Percentiles rank a stretch among this genome's conserved stretches.
phyloP scores from a whole-genome alignment of 2,329 filamentous ascomycete species.

The Colletotrichum orchidophilum region DNA sequence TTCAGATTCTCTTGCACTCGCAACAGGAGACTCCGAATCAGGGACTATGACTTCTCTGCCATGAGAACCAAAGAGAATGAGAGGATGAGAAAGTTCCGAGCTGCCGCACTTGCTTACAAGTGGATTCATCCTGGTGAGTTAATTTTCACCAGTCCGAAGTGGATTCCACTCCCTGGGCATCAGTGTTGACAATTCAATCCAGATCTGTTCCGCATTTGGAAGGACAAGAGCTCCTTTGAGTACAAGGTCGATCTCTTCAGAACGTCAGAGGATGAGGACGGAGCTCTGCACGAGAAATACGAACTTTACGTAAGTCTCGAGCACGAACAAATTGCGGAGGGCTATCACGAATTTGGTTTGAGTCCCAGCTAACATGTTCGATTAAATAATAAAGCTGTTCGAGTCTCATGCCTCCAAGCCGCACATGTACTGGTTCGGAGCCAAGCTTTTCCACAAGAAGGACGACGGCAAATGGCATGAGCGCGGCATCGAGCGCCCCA shows the following conservation, averaged over 20 bases:
- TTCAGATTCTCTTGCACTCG: slow-evolving; percentile 56
- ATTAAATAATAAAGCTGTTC: slow-evolving; percentile 64
- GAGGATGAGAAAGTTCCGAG: slow-evolving; percentile 42
- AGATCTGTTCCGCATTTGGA: slow-evolving; percentile 73
- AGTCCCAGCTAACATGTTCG: background rate
- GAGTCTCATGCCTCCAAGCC: slow-evolving; percentile 69
- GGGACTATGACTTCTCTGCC: slow-evolving; percentile 51
- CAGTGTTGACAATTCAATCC: background rate
- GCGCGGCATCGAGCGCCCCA: slow-evolving; percentile 45
- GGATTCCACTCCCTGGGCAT: background rate
- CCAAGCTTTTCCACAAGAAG: slow-evolving; percentile 57
- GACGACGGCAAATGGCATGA: slow-evolving; percentile 34
- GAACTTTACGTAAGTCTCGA: slow-evolving; percentile 62
- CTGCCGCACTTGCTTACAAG: slow-evolving; percentile 51
- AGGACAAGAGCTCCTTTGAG: slow-evolving; percentile 67
- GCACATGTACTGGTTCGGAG: slow-evolving; percentile 68
- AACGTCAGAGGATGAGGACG: slow-evolving; percentile 18
- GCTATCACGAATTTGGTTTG: background rate
- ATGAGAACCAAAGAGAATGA: slow-evolving; percentile 41
- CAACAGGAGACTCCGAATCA: slow-evolving; percentile 41
- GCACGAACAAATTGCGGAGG: background rate
- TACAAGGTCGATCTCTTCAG: slow-evolving; percentile 67
- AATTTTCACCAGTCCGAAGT: background rate
- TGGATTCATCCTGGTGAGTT: slow-evolving; percentile 61
- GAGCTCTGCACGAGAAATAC: slow-evolving; percentile 45